Percentiles rank a stretch among this genome's conserved stretches.
These are phyloP conservation scores for Backusella circina DNA, from an alignment of 192 early-diverging fungal genomes.

Conservation along the genomic window DNA sequence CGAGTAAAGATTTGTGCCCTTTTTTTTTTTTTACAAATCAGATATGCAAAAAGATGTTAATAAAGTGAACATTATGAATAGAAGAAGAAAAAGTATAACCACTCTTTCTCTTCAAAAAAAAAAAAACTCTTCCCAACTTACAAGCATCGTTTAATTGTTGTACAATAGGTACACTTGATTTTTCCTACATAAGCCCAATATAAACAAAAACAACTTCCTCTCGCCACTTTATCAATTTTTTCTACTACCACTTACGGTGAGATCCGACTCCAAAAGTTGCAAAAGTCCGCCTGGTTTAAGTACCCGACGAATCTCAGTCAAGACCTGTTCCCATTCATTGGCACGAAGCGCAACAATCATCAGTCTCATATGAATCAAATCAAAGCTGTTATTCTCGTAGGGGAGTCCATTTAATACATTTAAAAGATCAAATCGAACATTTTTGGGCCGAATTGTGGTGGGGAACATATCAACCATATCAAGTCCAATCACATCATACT, in stretches of 20 bases:
- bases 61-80: not conserved
- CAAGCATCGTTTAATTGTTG: not conserved
- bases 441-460: constrained; percentile 31
- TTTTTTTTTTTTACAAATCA: not conserved
- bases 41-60: not conserved
- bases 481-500: constrained; percentile 21
- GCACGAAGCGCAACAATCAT: constrained; percentile 24
- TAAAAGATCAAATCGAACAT: constrained; percentile 24
- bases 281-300: constrained; percentile 34
- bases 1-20: constrained; percentile 10
- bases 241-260: constrained; percentile 1
- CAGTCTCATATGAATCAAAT: constrained; percentile 39
- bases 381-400: constrained; percentile 24
- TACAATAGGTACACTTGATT: constrained; percentile 3
- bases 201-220: not conserved
- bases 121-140: constrained; percentile 9
- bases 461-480: constrained; percentile 40
- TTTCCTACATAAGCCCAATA: constrained; percentile 3
- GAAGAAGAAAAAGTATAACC: not conserved
- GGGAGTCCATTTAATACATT: constrained; percentile 31
- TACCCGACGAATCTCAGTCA: constrained; percentile 24
- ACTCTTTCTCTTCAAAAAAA: not conserved
- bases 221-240: not conserved
- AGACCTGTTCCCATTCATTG: constrained; percentile 19
- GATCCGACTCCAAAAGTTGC: constrained; percentile 19